These are phyloP conservation scores for Penicillium manginii DNA, from an alignment of 495 filamentous ascomycete genomes.

Conservation along the genomic window DNA sequence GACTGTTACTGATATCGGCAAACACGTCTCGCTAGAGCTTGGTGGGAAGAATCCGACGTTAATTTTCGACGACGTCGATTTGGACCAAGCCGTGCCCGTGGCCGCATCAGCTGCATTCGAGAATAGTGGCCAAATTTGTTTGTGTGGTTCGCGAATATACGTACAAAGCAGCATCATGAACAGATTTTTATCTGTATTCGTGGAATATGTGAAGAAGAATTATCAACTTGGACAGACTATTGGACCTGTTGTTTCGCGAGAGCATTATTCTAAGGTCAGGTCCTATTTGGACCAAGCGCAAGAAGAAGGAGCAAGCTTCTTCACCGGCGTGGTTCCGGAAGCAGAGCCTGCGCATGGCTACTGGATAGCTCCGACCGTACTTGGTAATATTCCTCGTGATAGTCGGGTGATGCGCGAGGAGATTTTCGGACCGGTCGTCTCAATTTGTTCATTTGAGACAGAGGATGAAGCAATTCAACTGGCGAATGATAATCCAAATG, in stretches of 20 bases:
- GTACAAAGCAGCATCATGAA: conserved; percentile 45
- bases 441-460: conserved; percentile 54
- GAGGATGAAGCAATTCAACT: conserved; percentile 55
- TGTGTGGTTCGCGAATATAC: conserved; percentile 51
- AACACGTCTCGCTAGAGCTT: conserved; percentile 44
- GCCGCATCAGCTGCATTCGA: conserved; percentile 23
- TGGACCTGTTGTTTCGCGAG: conserved; percentile 23
- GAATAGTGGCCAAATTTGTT: conserved; percentile 54
- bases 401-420: conserved; percentile 47
- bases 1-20: conserved; percentile 48
- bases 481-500: conserved; percentile 55
- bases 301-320: conserved; percentile 13
- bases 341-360: conserved; percentile 35
- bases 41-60: conserved; percentile 44
- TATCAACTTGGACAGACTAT: conserved; percentile 16
- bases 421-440: conserved; percentile 58
- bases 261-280: conserved; percentile 19
- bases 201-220: conserved; percentile 14
- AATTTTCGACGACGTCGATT: conserved; percentile 41
- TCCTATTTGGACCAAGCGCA: conserved; percentile 20
- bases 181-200: conserved; percentile 14
- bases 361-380: conserved; percentile 49
- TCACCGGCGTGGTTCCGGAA: conserved; percentile 9
- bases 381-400: conserved; percentile 32
- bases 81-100: conserved; percentile 19